Percentiles rank a stretch among this genome's conserved stretches.
Conservation (phyloP, 2,329 filamentous ascomycete genomes). For the Fusarium sublunatum region DNA sequence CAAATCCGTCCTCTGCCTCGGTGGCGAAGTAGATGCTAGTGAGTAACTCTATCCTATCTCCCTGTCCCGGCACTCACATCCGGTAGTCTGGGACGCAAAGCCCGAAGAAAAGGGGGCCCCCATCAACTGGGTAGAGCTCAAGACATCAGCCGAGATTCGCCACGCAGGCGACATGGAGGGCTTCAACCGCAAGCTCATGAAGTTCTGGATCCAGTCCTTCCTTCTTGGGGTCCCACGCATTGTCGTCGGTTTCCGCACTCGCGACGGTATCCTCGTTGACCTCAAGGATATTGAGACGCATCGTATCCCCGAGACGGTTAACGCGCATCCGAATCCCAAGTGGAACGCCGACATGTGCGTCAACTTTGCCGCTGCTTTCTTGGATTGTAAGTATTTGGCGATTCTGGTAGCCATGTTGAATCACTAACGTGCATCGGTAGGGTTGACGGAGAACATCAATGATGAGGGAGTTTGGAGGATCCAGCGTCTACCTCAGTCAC, state of each 20-base stretch:
- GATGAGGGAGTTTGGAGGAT: slow-evolving; percentile 87
- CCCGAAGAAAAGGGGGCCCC: slow-evolving; percentile 72
- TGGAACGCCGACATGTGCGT: slow-evolving; percentile 97
- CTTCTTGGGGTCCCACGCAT: slow-evolving; percentile 92
- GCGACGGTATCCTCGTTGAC: slow-evolving; percentile 74
- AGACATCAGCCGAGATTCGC: slow-evolving; percentile 82
- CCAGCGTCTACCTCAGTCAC: slow-evolving; percentile 69
- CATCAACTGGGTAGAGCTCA: slow-evolving; percentile 94
- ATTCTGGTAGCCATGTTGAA: not conserved
- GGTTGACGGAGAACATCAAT: slow-evolving; percentile 70
- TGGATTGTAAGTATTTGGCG: slow-evolving; percentile 72
- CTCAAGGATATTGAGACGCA: slow-evolving; percentile 85
- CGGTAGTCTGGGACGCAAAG: slow-evolving; percentile 83
- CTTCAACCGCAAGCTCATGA: slow-evolving; percentile 90
- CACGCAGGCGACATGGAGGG: slow-evolving; percentile 75
- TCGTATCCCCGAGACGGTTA: slow-evolving; percentile 80
- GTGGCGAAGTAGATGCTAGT: slow-evolving; percentile 94
- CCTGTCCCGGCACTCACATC: slow-evolving; percentile 3
- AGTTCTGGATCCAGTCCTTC: slow-evolving; percentile 97
- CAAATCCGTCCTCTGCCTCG: slow-evolving; percentile 77
- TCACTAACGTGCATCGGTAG: slow-evolving; percentile 54
- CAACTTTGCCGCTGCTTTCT: slow-evolving; percentile 83
- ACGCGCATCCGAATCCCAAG: slow-evolving; percentile 69
- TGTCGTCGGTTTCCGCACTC: slow-evolving; percentile 86
- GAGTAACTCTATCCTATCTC: slow-evolving; percentile 44